Evolutionary conservation across 345 rosid species (phyloP).

Genomic region (Mangifera indica): DNA sequence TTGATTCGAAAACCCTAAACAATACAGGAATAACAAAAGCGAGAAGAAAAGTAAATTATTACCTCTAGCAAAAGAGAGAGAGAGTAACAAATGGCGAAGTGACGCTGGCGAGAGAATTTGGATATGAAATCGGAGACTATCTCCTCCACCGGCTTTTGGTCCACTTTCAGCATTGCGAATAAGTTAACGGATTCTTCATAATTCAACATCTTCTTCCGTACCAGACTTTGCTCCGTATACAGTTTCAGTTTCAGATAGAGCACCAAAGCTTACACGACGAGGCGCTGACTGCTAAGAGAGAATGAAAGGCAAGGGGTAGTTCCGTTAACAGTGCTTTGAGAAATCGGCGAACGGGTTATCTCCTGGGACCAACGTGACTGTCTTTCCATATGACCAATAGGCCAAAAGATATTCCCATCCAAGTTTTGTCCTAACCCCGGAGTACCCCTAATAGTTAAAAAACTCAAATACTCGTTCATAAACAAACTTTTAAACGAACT

Average conservation of each 20-base stretch:
- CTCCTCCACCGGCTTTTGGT: conserved; percentile 52
- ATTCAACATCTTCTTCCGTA: conserved; percentile 32
- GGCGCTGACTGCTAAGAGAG: neutral
- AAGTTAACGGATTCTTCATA: conserved; percentile 51
- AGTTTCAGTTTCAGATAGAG: neutral
- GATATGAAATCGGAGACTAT: conserved; percentile 57
- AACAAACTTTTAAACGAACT: no score
- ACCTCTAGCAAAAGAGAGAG: conserved; percentile 62
- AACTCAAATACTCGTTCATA: no score
- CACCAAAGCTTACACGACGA: neutral
- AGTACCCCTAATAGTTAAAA: no score
- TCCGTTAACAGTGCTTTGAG: neutral
- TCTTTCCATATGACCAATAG: neutral
- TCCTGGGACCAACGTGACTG: neutral
- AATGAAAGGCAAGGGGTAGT: no score
- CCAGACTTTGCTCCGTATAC: neutral
- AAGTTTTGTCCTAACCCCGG: no score
- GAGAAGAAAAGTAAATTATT: neutral
- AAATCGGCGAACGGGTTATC: neutral
- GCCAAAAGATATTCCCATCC: no score
- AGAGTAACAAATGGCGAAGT: conserved; percentile 53
- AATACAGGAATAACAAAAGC: neutral
- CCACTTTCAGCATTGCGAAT: conserved; percentile 47
- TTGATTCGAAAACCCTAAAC: conserved; percentile 12
- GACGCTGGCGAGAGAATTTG: conserved; percentile 39